A percentile compares a stretch with the other conserved stretches of the same genome.
Evolutionary conservation across 352 stramenopile species (phyloP).

Genomic region (Phytophthora uliginosa): DNA sequence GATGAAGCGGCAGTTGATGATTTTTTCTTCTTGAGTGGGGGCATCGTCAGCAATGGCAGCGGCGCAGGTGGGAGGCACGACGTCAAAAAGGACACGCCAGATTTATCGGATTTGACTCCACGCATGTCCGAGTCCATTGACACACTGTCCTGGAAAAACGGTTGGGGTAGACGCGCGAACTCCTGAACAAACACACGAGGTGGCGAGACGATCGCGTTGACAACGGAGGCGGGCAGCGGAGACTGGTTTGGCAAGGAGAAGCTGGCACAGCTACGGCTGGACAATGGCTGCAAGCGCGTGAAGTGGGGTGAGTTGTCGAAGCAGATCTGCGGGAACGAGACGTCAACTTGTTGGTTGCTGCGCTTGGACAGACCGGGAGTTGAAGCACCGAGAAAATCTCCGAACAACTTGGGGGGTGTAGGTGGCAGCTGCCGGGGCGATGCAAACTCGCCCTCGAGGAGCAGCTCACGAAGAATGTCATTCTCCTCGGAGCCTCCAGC

Average conservation of each 20-base stretch:
- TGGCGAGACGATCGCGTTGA: conserved; percentile 81
- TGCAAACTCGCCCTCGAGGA: conserved; percentile 74
- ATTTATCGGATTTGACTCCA: conserved; percentile 31
- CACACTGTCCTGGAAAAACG: conserved; percentile 73
- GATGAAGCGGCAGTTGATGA: conserved; percentile 16
- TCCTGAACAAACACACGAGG: conserved; percentile 84
- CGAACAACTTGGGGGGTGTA: conserved; percentile 55
- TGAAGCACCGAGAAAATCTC: conserved; percentile 20
- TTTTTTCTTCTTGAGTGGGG: conserved; percentile 81
- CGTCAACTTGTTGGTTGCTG: conserved; percentile 61
- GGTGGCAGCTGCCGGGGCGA: conserved; percentile 68
- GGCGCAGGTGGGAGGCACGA: conserved; percentile 68
- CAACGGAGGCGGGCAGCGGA: conserved; percentile 57
- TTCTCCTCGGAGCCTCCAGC: conserved; percentile 58
- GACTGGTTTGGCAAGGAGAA: conserved; percentile 50
- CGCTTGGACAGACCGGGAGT: conserved; percentile 49
- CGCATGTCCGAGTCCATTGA: conserved; percentile 42
- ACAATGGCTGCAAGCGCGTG: conserved; percentile 67
- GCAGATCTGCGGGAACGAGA: conserved; percentile 79
- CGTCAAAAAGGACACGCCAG: conserved; percentile 51
- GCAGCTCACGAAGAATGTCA: conserved; percentile 80
- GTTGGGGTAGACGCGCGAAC: conserved; percentile 66
- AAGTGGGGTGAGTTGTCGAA: conserved; percentile 75
- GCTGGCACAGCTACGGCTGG: conserved; percentile 53
- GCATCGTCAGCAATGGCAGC: conserved; percentile 80